Percentiles rank a stretch among this genome's conserved stretches.
Evolutionary conservation across 805 yeast species (phyloP).

Genomic region (Yarrowia phangngaensis): DNA sequence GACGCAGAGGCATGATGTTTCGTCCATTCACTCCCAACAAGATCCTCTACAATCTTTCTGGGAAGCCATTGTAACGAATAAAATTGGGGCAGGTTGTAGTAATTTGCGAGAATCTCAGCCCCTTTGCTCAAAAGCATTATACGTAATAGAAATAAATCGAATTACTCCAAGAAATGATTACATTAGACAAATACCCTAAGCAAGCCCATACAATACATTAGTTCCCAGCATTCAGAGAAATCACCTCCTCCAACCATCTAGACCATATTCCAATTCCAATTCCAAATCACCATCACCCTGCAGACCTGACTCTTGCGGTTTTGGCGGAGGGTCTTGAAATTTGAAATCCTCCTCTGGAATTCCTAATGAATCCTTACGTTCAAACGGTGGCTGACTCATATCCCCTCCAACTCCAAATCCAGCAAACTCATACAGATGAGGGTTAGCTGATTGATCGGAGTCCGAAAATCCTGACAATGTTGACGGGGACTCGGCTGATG

Average conservation of each 20-base stretch:
- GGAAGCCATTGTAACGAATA: constrained; percentile 31
- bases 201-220: too few relatives aligned
- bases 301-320: constrained; percentile 52
- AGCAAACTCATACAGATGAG: constrained; percentile 20
- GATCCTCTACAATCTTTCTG: constrained; percentile 34
- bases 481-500: constrained; percentile 16
- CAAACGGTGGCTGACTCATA: constrained; percentile 33
- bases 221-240: too few relatives aligned
- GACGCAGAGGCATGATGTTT: constrained; percentile 28
- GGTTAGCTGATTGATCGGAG: constrained; percentile 24
- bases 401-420: constrained; percentile 22
- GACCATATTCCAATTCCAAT: constrained; percentile 62
- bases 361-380: constrained; percentile 41
- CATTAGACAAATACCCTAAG: too few relatives aligned
- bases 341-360: constrained; percentile 49
- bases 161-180: too few relatives aligned
- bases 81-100: background rate
- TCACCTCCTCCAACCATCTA: constrained; percentile 47
- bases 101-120: background rate
- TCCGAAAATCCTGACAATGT: constrained; percentile 18
- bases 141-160: too few relatives aligned
- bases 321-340: constrained; percentile 53
- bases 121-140: too few relatives aligned
- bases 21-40: constrained; percentile 34
- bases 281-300: constrained; percentile 47